These are phyloP conservation scores for Hebeloma cylindrosporum DNA, from an alignment of 768 basidiomycete genomes.

Conservation along the genomic window DNA sequence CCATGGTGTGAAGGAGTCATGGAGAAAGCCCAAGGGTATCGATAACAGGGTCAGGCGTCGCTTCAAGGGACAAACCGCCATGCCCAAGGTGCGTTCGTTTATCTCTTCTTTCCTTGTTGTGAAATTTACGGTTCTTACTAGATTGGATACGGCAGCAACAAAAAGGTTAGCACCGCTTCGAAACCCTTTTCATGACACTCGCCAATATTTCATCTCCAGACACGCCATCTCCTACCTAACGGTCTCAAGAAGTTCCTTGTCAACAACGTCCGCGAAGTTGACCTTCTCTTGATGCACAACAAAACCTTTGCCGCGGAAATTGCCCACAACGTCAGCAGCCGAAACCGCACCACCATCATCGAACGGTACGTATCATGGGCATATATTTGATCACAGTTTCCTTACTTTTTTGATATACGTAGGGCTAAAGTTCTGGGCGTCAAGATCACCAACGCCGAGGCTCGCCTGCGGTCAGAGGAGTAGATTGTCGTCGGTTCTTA, in stretches of 20 bases:
- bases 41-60: constrained; percentile 96
- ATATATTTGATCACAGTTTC: not conserved
- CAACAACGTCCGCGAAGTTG: constrained; percentile 90
- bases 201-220: constrained; percentile 41
- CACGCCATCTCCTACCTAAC: constrained; percentile 93
- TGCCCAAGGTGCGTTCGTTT: constrained; percentile 80
- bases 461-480: constrained; percentile 94
- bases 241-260: constrained; percentile 96
- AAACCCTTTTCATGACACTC: constrained; percentile 35
- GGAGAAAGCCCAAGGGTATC: constrained; percentile 99
- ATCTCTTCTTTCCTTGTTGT: not conserved
- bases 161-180: constrained; percentile 49
- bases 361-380: constrained; percentile 59
- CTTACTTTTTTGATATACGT: constrained; percentile 13
- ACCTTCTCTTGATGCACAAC: constrained; percentile 98
- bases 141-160: constrained; percentile 92
- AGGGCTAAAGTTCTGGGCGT: constrained; percentile 86
- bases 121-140: constrained; percentile 25
- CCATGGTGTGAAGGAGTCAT: constrained; percentile 95
- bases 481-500: constrained; percentile 45
- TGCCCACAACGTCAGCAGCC: constrained; percentile 93
- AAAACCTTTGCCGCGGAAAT: constrained; percentile 95
- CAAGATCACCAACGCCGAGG: constrained; percentile 93
- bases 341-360: constrained; percentile 89
- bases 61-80: constrained; percentile 93